These are phyloP conservation scores for Trichothecium roseum DNA, from an alignment of 2,329 filamentous ascomycete genomes.

Conservation along the genomic window DNA sequence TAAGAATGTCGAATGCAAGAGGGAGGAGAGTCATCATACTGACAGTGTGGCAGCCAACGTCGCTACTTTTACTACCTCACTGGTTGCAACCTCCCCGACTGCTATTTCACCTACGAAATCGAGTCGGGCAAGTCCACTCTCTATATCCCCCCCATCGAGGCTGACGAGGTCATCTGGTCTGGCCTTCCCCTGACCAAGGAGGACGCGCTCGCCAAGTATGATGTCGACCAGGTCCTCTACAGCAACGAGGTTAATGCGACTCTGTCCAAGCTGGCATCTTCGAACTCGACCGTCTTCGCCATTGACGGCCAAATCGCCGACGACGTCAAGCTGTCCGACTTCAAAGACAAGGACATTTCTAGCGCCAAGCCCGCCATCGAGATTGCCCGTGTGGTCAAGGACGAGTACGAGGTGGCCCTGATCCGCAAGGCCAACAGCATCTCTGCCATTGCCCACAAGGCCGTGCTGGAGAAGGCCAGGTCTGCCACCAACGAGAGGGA, in stretches of 20 bases:
- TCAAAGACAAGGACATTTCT: conserved; percentile 50
- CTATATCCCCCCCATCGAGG: conserved; percentile 81
- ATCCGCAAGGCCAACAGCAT: conserved; percentile 63
- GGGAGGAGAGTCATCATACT: background rate
- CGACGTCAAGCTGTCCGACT: conserved; percentile 59
- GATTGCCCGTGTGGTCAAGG: conserved; percentile 59
- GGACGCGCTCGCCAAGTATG: conserved; percentile 67
- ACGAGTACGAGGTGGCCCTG: conserved; percentile 63
- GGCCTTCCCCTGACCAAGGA: conserved; percentile 70
- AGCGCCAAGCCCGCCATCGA: conserved; percentile 55
- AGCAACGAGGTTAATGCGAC: conserved; percentile 66
- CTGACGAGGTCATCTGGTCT: conserved; percentile 88
- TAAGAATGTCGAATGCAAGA: too few relatives aligned
- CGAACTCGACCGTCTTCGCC: conserved; percentile 51
- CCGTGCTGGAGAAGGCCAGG: conserved; percentile 49
- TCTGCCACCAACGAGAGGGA: conserved; percentile 68
- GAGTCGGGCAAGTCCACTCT: conserved; percentile 63
- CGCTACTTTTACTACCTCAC: conserved; percentile 93
- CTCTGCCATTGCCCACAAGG: conserved; percentile 55
- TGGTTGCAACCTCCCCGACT: conserved; percentile 71
- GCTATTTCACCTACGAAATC: conserved; percentile 73
- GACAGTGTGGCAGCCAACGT: conserved; percentile 53
- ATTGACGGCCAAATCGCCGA: conserved; percentile 71
- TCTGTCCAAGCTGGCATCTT: conserved; percentile 38
- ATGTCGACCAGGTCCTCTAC: conserved; percentile 68